Evolutionary conservation across 2,329 filamentous ascomycete genomes (phyloP).

Genomic region (Nemania diffusa): DNA sequence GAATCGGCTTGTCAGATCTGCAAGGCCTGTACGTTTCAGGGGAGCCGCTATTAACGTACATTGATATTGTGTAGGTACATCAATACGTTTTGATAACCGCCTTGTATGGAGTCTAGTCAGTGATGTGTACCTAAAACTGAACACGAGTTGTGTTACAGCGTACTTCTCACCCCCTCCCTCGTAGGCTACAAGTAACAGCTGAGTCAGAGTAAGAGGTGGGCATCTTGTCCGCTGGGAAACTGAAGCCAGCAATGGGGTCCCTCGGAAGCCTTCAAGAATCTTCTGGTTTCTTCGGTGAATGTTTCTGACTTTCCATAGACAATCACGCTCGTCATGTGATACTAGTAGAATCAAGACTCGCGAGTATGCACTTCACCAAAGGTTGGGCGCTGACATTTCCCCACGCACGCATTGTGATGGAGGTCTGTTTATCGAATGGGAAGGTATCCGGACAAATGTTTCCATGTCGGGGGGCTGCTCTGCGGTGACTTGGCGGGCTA

Average conservation of each 20-base stretch:
- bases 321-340: slow-evolving; percentile 31
- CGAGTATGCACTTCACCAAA: slow-evolving; percentile 16
- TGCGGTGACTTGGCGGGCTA: slow-evolving; percentile 33
- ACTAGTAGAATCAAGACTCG: slow-evolving; percentile 14
- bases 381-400: slow-evolving; percentile 27
- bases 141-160: neutral
- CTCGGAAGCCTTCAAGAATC: neutral
- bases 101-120: slow-evolving; percentile 5
- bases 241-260: neutral
- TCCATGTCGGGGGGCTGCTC: slow-evolving; percentile 23
- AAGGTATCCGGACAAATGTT: slow-evolving; percentile 29
- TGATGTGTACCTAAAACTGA: slow-evolving; percentile 11
- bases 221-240: neutral
- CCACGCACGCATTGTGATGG: slow-evolving; percentile 28
- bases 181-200: neutral
- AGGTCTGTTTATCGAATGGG: slow-evolving; percentile 32
- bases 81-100: slow-evolving; percentile 7
- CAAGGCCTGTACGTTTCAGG: slow-evolving; percentile 21
- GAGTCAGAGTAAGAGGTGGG: neutral
- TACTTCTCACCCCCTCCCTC: slow-evolving; percentile 14
- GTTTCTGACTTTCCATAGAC: slow-evolving; percentile 14
- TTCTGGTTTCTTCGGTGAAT: slow-evolving; percentile 15
- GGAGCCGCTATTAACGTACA: slow-evolving; percentile 20
- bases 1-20: slow-evolving; percentile 29
- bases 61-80: neutral